Conservation (phyloP, 768 basidiomycete genomes). For the Coprinopsis cinerea region DNA sequence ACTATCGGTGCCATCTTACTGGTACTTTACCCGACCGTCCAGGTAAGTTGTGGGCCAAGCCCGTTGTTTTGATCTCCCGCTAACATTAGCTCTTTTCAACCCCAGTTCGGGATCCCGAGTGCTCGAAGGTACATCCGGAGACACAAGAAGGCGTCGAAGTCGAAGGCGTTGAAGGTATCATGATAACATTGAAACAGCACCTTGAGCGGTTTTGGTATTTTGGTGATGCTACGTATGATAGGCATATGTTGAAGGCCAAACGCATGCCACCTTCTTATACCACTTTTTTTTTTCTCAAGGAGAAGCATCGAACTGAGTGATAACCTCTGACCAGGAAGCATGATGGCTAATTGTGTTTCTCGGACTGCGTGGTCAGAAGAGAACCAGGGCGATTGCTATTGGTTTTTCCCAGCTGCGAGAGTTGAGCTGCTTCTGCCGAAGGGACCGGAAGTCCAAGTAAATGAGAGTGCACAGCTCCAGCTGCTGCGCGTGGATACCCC, state of each 20-base stretch:
- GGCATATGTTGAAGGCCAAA: too few relatives aligned
- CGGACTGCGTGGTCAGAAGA: not conserved
- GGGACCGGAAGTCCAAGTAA: too few relatives aligned
- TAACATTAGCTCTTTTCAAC: slow-evolving; percentile 9
- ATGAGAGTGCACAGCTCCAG: too few relatives aligned
- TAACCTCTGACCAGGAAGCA: not conserved
- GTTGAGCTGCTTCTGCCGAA: too few relatives aligned
- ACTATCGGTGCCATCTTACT: slow-evolving; percentile 50
- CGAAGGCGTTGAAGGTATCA: slow-evolving; percentile 27
- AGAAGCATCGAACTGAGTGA: not conserved
- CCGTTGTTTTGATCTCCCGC: slow-evolving; percentile 4
- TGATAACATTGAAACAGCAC: slow-evolving; percentile 15
- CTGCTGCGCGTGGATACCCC: too few relatives aligned
- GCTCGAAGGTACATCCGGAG: slow-evolving; percentile 47
- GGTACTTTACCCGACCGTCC: slow-evolving; percentile 60
- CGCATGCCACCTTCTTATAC: too few relatives aligned
- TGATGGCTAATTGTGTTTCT: not conserved
- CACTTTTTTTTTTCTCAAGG: not conserved
- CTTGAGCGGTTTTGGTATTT: not conserved
- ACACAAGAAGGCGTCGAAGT: slow-evolving; percentile 29
- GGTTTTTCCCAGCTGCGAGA: not conserved
- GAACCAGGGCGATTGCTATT: not conserved
- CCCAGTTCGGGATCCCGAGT: slow-evolving; percentile 61
- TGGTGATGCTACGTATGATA: not conserved
- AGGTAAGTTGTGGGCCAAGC: slow-evolving; percentile 41